Base-by-base conservation (phyloP, 192 early-diverging fungal species). In the Mortierella alpina region DNA sequence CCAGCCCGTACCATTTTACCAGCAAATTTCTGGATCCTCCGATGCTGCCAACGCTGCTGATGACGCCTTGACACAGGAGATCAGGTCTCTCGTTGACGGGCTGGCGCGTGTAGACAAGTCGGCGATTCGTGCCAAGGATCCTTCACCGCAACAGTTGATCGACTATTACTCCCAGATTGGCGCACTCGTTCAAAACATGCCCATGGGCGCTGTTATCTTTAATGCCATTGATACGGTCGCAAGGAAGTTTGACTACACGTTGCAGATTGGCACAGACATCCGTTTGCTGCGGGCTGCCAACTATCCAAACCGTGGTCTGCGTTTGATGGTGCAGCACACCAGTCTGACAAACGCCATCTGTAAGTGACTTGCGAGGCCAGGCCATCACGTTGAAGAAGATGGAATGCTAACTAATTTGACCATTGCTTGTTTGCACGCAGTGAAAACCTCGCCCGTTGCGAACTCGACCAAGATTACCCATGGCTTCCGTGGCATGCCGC, bases 401-500 rank as follows among this genome's bases (percentile, higher is more conserved):
- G 56, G 85, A 6, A 85, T 58, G 81, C 84, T 3, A 69, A 83
- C 22, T 58, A 8, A 47, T 53, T 50, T 42, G 18, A 12, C 23
- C 8, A 13, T 10, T 3, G 31, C 5, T 4, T 50, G 20, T 41
- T 15, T 50, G 11, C 14, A 31, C 12, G 6, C 7, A 61, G 85
- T 82, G 47, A 83, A 86, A 67, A 44, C 83, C 6, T 64, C 82
- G 1, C 44, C 62, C 4, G 63, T 81, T 5, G 66, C 73, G 5
- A 73, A 63, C 58, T 23, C 83, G 12, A 71, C 75, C 42, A 76
- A 57, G 52, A 94, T 94, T 22, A 88, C 90, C 10, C 92, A 92
- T 73, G 88, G 89, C 7, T 75, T 88, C 59, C 83, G 93, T 10
- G 84, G 84, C 53, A 83, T 94, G 75, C 93, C 93, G 18, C 68